phyloP scores from a whole-genome alignment of 495 filamentous ascomycete genomes.

The Podospora pseudocomata region DNA sequence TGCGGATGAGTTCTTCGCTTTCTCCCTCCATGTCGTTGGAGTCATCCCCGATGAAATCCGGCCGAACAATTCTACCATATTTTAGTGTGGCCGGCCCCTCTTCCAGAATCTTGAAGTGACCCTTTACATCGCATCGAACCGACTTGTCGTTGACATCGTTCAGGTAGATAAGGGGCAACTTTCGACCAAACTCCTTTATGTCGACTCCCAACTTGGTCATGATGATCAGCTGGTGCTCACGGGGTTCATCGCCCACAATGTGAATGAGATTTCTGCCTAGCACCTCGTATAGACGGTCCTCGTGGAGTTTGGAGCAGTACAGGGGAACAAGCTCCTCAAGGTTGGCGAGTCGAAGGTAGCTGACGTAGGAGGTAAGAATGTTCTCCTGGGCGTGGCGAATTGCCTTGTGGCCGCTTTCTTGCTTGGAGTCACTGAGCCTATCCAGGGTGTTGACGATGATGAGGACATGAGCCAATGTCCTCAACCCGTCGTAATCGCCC shows the following conservation, averaged over 20 bases:
- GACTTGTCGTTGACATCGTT: slow-evolving; percentile 34
- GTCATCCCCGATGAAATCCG: slow-evolving; percentile 63
- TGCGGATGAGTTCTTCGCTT: slow-evolving; percentile 71
- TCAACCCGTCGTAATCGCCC: slow-evolving; percentile 54
- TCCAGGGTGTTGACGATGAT: slow-evolving; percentile 48
- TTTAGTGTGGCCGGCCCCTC: slow-evolving; percentile 41
- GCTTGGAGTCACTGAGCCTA: slow-evolving; percentile 43
- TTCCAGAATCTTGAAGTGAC: slow-evolving; percentile 50
- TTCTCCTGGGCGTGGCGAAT: slow-evolving; percentile 50
- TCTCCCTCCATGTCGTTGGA: slow-evolving; percentile 46
- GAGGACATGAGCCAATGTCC: slow-evolving; percentile 60
- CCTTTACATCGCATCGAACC: slow-evolving; percentile 31
- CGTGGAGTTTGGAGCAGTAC: slow-evolving; percentile 75
- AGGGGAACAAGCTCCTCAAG: slow-evolving; percentile 74
- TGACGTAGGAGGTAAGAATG: slow-evolving; percentile 75
- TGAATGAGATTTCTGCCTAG: slow-evolving; percentile 57
- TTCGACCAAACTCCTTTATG: slow-evolving; percentile 45
- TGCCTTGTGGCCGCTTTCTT: slow-evolving; percentile 31
- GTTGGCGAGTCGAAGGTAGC: slow-evolving; percentile 64
- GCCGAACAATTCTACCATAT: slow-evolving; percentile 50
- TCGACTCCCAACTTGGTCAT: slow-evolving; percentile 54
- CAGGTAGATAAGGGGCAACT: slow-evolving; percentile 56
- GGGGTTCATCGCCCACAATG: slow-evolving; percentile 42
- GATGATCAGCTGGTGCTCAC: slow-evolving; percentile 59
- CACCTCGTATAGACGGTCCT: slow-evolving; percentile 43